Evolutionary conservation across 805 yeast genomes (phyloP).

Genomic region (Myxozyma mucilagina): DNA sequence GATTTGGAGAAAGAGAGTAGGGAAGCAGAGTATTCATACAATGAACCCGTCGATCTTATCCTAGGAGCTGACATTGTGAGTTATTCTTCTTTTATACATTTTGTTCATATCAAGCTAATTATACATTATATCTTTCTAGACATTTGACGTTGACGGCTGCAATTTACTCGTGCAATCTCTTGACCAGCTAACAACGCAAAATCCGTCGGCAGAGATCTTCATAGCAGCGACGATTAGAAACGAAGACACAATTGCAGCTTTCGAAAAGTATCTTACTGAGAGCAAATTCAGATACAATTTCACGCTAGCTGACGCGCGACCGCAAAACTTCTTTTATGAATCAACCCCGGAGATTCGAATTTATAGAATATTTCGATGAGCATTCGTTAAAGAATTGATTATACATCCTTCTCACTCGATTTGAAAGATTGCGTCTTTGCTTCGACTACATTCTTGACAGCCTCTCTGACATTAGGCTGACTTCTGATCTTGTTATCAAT

Average conservation of each 20-base stretch:
- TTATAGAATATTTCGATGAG: slow-evolving; percentile 6
- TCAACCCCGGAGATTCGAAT: slow-evolving; percentile 12
- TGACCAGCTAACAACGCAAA: slow-evolving; percentile 30
- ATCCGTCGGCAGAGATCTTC: slow-evolving; percentile 36
- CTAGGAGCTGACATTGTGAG: slow-evolving; percentile 75
- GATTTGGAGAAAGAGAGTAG: slow-evolving; percentile 15
- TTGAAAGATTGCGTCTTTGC: not conserved
- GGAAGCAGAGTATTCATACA: slow-evolving; percentile 12
- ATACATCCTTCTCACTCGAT: not conserved
- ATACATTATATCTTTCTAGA: slow-evolving; percentile 36
- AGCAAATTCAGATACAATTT: slow-evolving; percentile 24
- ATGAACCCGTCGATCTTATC: slow-evolving; percentile 47
- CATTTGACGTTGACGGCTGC: slow-evolving; percentile 69
- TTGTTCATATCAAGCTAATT: not conserved
- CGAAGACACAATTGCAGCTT: slow-evolving; percentile 48
- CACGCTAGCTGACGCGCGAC: slow-evolving; percentile 7
- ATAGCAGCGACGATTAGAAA: slow-evolving; percentile 81
- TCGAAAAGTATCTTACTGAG: slow-evolving; percentile 44
- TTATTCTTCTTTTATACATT: not conserved
- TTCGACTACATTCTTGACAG: not conserved
- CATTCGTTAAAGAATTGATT: not conserved
- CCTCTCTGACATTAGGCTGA: slow-evolving; percentile 17
- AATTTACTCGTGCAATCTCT: slow-evolving; percentile 48
- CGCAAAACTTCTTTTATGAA: slow-evolving; percentile 17
- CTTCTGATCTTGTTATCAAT: slow-evolving; percentile 11